Evolutionary conservation across 495 filamentous ascomycete genomes (phyloP).

Genomic region (Aspergillus bertholletiae): DNA sequence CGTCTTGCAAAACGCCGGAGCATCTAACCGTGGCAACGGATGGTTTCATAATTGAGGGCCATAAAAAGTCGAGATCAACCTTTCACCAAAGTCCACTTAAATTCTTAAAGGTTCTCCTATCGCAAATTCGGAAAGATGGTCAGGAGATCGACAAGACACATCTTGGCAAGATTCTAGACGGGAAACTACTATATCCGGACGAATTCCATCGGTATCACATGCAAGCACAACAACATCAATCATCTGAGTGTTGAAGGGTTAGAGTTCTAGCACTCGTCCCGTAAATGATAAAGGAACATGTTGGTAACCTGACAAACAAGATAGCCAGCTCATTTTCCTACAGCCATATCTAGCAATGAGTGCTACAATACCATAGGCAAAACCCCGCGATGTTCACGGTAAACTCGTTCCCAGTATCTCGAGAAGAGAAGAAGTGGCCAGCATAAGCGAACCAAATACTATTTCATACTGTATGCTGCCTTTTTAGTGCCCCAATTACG

Average conservation of each 20-base stretch:
- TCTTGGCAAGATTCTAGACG: slow-evolving; percentile 47
- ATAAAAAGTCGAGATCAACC: slow-evolving; percentile 17
- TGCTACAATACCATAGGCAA: too few relatives aligned
- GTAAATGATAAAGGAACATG: too few relatives aligned
- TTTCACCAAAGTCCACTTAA: slow-evolving; percentile 50
- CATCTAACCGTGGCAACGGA: slow-evolving; percentile 4
- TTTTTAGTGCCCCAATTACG: too few relatives aligned
- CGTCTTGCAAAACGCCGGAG: slow-evolving; percentile 3
- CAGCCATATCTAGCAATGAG: too few relatives aligned
- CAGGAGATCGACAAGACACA: slow-evolving; percentile 51
- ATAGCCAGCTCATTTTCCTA: too few relatives aligned
- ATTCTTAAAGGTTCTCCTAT: slow-evolving; percentile 48
- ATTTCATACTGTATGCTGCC: too few relatives aligned
- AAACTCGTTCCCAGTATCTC: too few relatives aligned
- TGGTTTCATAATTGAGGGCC: slow-evolving; percentile 15
- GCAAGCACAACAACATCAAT: background rate
- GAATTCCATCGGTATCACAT: background rate
- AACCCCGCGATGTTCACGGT: too few relatives aligned
- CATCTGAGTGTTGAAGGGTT: background rate
- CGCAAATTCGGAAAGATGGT: slow-evolving; percentile 48
- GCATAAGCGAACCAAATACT: too few relatives aligned
- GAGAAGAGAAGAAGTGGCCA: too few relatives aligned
- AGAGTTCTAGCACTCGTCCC: too few relatives aligned
- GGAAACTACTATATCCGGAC: slow-evolving; percentile 31
- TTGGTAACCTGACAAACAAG: too few relatives aligned